A percentile compares a stretch with the other conserved stretches of the same genome.
Conservation (phyloP, 352 stramenopile species). For the Pythium apleroticum region DNA sequence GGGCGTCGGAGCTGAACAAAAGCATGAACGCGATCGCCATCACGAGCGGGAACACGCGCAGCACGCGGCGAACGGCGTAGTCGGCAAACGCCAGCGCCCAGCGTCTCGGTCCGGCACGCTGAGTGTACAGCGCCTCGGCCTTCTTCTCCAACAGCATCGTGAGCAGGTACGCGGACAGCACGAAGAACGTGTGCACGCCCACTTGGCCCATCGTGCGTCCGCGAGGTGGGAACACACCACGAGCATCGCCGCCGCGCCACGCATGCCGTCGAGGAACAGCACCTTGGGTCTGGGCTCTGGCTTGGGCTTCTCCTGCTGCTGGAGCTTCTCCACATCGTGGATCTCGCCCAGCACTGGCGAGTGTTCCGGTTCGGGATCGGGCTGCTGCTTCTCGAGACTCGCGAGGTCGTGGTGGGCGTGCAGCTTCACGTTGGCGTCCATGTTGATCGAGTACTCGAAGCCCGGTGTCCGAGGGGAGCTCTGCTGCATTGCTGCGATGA, state of each 20-base stretch:
- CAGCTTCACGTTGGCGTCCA: too few relatives aligned
- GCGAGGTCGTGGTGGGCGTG: too few relatives aligned
- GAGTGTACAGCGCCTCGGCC: constrained; percentile 29
- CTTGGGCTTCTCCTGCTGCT: too few relatives aligned
- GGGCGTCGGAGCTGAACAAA: too few relatives aligned
- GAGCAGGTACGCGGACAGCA: constrained; percentile 51
- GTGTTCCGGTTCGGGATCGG: too few relatives aligned
- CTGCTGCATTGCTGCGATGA: too few relatives aligned
- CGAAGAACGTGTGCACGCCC: constrained; percentile 54
- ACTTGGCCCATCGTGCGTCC: constrained; percentile 31
- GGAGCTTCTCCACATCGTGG: too few relatives aligned
- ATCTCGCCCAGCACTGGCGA: too few relatives aligned
- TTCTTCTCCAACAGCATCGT: constrained; percentile 61
- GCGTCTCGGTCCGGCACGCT: constrained; percentile 24
- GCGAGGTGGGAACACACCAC: constrained; percentile 22
- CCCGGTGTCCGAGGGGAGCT: too few relatives aligned
- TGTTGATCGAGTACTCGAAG: too few relatives aligned
- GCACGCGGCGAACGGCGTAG: constrained; percentile 47
- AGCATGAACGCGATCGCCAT: constrained; percentile 29
- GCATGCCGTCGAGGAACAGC: constrained; percentile 33
- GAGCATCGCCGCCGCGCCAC: constrained; percentile 27
- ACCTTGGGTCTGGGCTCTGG: constrained; percentile 15
- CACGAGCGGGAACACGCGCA: constrained; percentile 51
- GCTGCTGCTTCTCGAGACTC: too few relatives aligned
- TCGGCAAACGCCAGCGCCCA: constrained; percentile 40